Percentiles rank a stretch among this genome's conserved stretches.
These are phyloP conservation scores for Sordariomycetes sp. DNA, from an alignment of 2,329 filamentous ascomycete genomes.

Conservation along the genomic window DNA sequence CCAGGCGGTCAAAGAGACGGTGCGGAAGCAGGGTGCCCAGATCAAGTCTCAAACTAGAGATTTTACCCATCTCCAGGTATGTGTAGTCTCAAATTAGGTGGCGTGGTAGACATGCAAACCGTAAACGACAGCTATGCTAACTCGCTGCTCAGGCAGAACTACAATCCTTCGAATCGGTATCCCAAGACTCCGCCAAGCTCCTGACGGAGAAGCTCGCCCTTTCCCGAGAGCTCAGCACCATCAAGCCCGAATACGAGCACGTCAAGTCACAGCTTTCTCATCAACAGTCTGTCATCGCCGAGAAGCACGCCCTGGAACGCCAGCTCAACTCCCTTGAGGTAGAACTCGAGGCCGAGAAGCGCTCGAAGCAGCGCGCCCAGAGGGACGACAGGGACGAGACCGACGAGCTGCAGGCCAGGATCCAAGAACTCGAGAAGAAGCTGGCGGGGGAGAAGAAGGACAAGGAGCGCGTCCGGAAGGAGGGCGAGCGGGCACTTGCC, in stretches of 20 bases:
- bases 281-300: conserved; percentile 60
- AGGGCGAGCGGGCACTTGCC: conserved; percentile 4
- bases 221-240: conserved; percentile 35
- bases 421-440: conserved; percentile 24
- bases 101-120: background rate
- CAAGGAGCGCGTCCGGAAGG: conserved; percentile 31
- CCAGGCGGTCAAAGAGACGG: conserved; percentile 28
- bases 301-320: conserved; percentile 71
- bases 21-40: conserved; percentile 33
- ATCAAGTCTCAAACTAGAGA: conserved; percentile 37
- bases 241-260: conserved; percentile 47
- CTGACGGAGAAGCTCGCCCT: conserved; percentile 48
- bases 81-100: background rate
- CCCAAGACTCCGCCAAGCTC: conserved; percentile 59
- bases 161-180: conserved; percentile 53
- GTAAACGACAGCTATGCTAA: background rate
- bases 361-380: conserved; percentile 19
- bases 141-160: conserved; percentile 54
- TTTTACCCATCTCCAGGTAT: conserved; percentile 36
- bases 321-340: conserved; percentile 69
- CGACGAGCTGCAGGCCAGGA: conserved; percentile 26
- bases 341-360: conserved; percentile 69
- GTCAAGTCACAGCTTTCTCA: conserved; percentile 41
- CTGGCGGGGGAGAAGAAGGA: conserved; percentile 30
- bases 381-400: conserved; percentile 25